phyloP scores from a whole-genome alignment of 176 grass and related monocot species.

The bread wheat (Triticum aestivum) region DNA sequence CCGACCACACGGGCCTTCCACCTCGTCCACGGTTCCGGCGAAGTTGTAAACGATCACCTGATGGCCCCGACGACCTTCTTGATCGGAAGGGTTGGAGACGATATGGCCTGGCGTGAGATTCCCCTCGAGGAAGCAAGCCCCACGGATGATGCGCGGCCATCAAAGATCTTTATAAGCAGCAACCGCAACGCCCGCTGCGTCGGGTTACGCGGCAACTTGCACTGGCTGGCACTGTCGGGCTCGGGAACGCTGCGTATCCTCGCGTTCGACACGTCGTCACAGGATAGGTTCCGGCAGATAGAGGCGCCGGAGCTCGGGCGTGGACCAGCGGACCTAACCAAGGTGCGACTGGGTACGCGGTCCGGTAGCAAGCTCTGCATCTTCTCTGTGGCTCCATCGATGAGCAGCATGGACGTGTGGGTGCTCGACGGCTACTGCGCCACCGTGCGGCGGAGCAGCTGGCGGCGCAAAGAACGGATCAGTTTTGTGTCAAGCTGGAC shows the following conservation, averaged over 20 bases:
- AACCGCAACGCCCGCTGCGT: background rate
- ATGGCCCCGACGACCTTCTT: background rate
- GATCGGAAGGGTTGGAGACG: background rate
- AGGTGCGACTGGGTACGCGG: background rate
- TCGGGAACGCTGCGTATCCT: background rate
- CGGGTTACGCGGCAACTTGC: background rate
- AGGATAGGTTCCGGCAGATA: background rate
- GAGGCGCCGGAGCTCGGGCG: background rate
- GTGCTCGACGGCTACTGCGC: background rate
- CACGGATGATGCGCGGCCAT: background rate
- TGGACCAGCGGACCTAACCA: background rate
- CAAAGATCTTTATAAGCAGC: background rate
- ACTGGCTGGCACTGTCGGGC: conserved; percentile 2
- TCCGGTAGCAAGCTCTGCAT: conserved; percentile 7
- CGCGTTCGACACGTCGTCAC: background rate
- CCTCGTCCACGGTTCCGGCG: background rate
- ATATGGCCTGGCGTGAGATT: background rate
- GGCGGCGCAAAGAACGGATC: background rate
- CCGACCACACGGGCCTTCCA: background rate
- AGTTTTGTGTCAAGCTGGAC: background rate
- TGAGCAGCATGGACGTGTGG: background rate
- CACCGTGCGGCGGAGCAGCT: background rate
- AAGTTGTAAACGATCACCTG: background rate
- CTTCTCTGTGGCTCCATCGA: background rate
- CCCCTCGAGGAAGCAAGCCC: background rate